These are phyloP conservation scores for Limnanthes douglasii DNA, from an alignment of 345 rosid species.

Conservation along the genomic window DNA sequence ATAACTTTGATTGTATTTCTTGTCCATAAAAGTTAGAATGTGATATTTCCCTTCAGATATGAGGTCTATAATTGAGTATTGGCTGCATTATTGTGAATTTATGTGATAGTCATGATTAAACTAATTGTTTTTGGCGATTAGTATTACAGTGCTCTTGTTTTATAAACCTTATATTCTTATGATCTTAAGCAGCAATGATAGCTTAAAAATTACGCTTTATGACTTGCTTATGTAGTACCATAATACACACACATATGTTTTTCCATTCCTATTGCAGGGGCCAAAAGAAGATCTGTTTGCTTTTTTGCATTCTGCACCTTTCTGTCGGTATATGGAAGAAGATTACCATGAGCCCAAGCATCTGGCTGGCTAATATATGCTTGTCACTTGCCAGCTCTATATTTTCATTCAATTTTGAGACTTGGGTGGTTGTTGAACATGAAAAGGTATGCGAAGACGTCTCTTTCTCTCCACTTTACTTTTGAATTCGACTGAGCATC, in stretches of 20 bases:
- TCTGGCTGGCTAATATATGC: slow-evolving; percentile 44
- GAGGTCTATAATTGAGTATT: no score
- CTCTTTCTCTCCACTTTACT: not conserved
- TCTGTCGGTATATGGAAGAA: slow-evolving; percentile 66
- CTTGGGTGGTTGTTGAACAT: slow-evolving; percentile 72
- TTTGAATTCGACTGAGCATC: not conserved
- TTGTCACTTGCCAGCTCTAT: slow-evolving; percentile 57
- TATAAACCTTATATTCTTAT: no score
- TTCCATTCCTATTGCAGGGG: no score
- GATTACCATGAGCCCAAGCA: slow-evolving; percentile 31
- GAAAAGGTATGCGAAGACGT: slow-evolving; percentile 44
- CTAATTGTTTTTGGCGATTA: no score
- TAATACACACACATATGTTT: no score
- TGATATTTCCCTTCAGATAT: no score
- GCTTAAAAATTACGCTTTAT: no score
- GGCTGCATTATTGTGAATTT: no score
- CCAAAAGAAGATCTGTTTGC: slow-evolving; percentile 53
- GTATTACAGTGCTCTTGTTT: no score
- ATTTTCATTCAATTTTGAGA: slow-evolving; percentile 68
- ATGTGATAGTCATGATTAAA: no score
- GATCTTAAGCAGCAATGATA: no score
- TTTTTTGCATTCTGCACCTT: slow-evolving; percentile 60
- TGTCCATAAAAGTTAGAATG: not conserved
- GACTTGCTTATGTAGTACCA: no score
- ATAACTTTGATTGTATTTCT: not conserved